These are phyloP conservation scores for Yamadazyma scolyti DNA, from an alignment of 805 yeast species.

Conservation along the genomic window DNA sequence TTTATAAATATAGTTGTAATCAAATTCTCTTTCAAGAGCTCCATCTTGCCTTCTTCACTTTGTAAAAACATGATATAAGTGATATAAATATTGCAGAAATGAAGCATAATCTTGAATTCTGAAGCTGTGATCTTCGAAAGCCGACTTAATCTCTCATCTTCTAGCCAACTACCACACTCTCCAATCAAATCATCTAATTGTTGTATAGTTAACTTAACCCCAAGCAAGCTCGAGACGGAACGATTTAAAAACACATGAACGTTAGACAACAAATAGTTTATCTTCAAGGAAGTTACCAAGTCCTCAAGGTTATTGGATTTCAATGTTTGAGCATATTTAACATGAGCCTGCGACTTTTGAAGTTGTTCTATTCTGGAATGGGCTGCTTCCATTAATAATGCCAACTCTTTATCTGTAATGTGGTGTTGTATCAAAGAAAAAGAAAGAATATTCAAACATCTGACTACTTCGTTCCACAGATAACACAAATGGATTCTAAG, in stretches of 20 bases:
- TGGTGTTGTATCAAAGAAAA: conserved; percentile 4
- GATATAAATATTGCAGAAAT: conserved; percentile 26
- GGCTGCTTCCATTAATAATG: conserved; percentile 3
- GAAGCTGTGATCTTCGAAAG: conserved; percentile 11
- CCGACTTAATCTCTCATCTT: conserved; percentile 14
- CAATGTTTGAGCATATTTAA: conserved; percentile 14
- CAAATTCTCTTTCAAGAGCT: conserved; percentile 7
- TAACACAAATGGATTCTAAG: conserved; percentile 26
- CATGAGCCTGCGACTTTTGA: conserved; percentile 18
- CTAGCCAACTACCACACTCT: conserved; percentile 23
- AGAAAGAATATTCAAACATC: conserved; percentile 20
- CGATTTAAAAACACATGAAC: conserved; percentile 17
- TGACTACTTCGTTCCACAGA: conserved; percentile 34
- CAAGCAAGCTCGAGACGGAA: conserved; percentile 18
- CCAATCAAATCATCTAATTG: conserved; percentile 18
- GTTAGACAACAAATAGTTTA: conserved; percentile 27
- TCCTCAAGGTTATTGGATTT: conserved; percentile 13
- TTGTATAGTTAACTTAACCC: conserved; percentile 15
- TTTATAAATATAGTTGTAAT: conserved; percentile 8
- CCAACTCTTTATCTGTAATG: conserved; percentile 3
- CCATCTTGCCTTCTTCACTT: conserved; percentile 23
- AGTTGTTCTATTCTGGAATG: conserved; percentile 14
- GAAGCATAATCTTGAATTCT: conserved; percentile 20
- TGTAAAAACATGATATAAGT: conserved; percentile 30
- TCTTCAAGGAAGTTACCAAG: conserved; percentile 17